These are phyloP conservation scores for Boletellus sp. DNA, from an alignment of 768 basidiomycete genomes.

Conservation along the genomic window DNA sequence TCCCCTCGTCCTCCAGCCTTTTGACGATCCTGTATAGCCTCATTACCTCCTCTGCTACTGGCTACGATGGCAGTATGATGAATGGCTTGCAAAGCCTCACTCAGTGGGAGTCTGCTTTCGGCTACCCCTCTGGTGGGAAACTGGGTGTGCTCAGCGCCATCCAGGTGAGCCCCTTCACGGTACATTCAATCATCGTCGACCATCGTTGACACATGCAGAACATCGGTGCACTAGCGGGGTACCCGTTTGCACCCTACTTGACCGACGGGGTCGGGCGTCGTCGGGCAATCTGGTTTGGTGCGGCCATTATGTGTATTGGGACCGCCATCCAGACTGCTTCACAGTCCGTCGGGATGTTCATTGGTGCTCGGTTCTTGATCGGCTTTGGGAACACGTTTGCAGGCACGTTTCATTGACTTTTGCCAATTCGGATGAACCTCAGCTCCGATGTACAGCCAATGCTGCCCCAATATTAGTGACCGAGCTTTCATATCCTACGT, in stretches of 20 bases:
- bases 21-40: conserved; percentile 37
- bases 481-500: conserved; percentile 76
- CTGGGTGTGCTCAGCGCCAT: conserved; percentile 72
- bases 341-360: conserved; percentile 74
- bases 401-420: conserved; percentile 31
- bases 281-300: conserved; percentile 61
- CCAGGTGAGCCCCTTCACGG: conserved; percentile 40
- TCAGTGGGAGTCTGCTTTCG: conserved; percentile 64
- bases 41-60: conserved; percentile 72
- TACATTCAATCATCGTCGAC: not conserved
- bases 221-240: conserved; percentile 65
- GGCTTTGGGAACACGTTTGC: conserved; percentile 76
- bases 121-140: conserved; percentile 49
- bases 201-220: conserved; percentile 39
- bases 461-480: conserved; percentile 81
- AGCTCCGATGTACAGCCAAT: conserved; percentile 39
- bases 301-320: conserved; percentile 62
- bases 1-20: not conserved
- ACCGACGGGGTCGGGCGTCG: conserved; percentile 72
- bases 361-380: conserved; percentile 74
- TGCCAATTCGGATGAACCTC: not conserved
- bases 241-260: conserved; percentile 68
- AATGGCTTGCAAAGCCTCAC: conserved; percentile 69
- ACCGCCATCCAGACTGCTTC: conserved; percentile 67
- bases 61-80: conserved; percentile 78